Base-by-base conservation (phyloP, 1,284 basidiomycete species). In the Irpex sp. region DNA sequence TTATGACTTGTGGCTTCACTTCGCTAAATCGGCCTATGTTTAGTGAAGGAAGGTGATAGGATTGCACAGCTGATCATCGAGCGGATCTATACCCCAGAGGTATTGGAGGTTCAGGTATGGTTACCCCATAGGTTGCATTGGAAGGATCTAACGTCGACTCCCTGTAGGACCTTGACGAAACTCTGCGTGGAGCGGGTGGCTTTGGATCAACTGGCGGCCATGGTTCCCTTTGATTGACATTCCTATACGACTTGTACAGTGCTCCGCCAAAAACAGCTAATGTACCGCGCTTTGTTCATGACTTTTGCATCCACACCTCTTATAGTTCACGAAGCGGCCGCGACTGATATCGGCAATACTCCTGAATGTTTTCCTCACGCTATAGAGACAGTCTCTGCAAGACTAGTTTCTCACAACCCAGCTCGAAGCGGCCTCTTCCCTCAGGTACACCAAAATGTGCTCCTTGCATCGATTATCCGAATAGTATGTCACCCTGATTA, bases 191-290 rank as follows among this genome's bases (percentile, higher is more conserved):
- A 9, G 81, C 81, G n/a, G 90, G 88, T 50, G 97, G 95, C 0
- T 98, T 97, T 69, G 97, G 96, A 0, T 98, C 95, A 1, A 98
- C 96, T 1, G 97, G 96, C n/a, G 90, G 90, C 8, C 89, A 92
- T 70, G 76, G 66, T 5, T 73, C 76, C 8, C 75, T 90, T 49
- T 77, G 69, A 68, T 46, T 50, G 11, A 54, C 15, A 17, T 13
- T 31, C 21, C 15, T 17, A 55, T 17, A 21, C 21, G 8, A 35
- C 8, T 4, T 31, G 11, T 35, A 17, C 15, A 19, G 19, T 17
- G 17, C 50, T 53, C 9, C 50, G 50, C n/a, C 5, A 26, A 11
- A 11, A 11, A 8, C 50, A 15, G 1, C 5, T 15, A 46, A 46
- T 17, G 11, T 46, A 46, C 17, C 31, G 6, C 6, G 31, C 1